A percentile compares a stretch with the other conserved stretches of the same genome.
Conservation (phyloP, 1,284 basidiomycete genomes). For the Volvariella volvacea region DNA sequence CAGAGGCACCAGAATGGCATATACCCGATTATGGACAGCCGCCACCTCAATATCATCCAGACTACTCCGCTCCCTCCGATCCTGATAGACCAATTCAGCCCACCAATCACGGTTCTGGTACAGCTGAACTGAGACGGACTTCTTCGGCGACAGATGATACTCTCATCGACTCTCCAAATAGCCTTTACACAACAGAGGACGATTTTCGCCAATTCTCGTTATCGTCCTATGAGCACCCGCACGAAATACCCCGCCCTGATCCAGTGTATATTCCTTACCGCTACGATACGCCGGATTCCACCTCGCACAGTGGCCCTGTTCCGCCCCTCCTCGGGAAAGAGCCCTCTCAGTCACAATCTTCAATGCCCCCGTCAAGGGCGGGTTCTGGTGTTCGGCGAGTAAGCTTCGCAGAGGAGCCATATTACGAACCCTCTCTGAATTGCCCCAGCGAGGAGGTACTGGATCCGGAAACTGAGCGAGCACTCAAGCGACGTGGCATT, state of each 20-base stretch:
- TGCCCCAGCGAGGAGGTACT: constrained; percentile 12
- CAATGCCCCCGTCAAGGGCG: constrained; percentile 7
- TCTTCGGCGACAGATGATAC: too few species aligned
- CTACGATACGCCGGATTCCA: too few species aligned
- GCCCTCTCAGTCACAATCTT: too few species aligned
- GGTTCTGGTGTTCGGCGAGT: constrained; percentile 20
- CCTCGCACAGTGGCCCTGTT: too few species aligned
- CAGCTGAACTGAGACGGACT: too few species aligned
- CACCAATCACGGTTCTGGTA: too few species aligned
- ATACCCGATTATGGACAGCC: neutral
- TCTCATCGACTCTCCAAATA: too few species aligned
- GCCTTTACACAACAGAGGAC: constrained; percentile 12
- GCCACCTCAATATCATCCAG: neutral
- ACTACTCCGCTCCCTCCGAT: too few species aligned
- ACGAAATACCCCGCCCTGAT: constrained; percentile 48
- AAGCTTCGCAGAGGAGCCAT: constrained; percentile 23
- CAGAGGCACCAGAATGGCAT: neutral
- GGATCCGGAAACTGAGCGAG: constrained; percentile 22
- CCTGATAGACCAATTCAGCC: too few species aligned
- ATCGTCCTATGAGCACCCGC: constrained; percentile 52
- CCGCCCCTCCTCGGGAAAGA: too few species aligned
- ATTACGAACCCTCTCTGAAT: constrained; percentile 11
- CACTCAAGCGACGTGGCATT: constrained; percentile 32
- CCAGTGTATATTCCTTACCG: constrained; percentile 25
- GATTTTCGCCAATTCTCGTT: constrained; percentile 34